phyloP scores from a whole-genome alignment of 1,284 basidiomycete species.

The Ceratobasidium papillatum region DNA sequence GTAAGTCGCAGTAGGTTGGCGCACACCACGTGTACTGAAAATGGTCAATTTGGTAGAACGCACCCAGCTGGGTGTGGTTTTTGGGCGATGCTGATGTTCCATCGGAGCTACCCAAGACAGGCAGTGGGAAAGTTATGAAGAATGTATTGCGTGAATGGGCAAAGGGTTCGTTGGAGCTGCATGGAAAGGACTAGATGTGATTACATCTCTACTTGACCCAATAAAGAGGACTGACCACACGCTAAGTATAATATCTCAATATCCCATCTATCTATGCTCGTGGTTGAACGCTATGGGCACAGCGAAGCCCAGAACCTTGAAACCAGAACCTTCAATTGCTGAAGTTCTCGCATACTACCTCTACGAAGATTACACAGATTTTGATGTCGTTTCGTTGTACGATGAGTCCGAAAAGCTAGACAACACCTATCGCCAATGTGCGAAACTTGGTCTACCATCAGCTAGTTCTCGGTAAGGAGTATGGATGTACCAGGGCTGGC shows the following conservation, averaged over 20 bases:
- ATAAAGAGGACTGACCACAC: no score
- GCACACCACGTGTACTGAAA: neutral
- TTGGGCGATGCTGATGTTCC: constrained; percentile 68
- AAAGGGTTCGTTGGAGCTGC: neutral
- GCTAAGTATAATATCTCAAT: neutral
- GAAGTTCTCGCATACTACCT: neutral
- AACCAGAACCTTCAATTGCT: neutral
- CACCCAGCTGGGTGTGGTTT: constrained; percentile 86
- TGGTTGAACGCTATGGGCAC: constrained; percentile 3
- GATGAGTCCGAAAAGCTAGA: neutral
- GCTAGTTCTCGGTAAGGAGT: constrained; percentile 4
- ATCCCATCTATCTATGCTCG: neutral
- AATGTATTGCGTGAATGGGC: constrained; percentile 64
- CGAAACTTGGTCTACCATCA: constrained; percentile 16
- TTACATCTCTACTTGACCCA: no score
- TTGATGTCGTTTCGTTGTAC: neutral
- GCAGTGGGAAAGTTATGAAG: constrained; percentile 89
- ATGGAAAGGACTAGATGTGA: no score
- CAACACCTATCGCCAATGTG: neutral
- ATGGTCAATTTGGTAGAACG: constrained; percentile 59
- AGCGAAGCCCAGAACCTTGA: neutral
- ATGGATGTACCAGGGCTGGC: neutral
- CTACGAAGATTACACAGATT: neutral
- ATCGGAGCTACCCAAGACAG: constrained; percentile 79
- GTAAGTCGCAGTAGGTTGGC: constrained; percentile 53